phyloP scores from a whole-genome alignment of 352 stramenopile genomes.

The Phytophthora brassicae region DNA sequence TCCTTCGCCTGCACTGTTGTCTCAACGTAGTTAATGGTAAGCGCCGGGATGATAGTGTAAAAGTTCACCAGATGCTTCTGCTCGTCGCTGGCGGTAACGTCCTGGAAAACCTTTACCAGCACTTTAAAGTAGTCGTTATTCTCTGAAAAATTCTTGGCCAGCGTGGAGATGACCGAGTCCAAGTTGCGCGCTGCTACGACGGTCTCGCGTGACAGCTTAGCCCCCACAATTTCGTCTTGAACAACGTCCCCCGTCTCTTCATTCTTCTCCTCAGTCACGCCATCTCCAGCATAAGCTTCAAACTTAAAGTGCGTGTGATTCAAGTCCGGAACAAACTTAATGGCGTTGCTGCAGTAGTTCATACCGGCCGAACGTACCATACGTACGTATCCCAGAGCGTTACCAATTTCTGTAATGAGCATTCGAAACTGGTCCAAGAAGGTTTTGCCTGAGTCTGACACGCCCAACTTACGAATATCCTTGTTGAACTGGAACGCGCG shows the following conservation, averaged over 20 bases:
- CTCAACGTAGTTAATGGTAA: constrained; percentile 91
- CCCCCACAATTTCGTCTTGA: constrained; percentile 49
- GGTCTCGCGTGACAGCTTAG: constrained; percentile 78
- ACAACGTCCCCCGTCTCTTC: constrained; percentile 53
- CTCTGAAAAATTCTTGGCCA: constrained; percentile 90
- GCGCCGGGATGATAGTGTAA: constrained; percentile 85
- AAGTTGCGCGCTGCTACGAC: constrained; percentile 85
- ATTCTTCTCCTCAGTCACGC: constrained; percentile 57
- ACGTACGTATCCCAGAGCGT: constrained; percentile 92
- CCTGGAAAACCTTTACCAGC: constrained; percentile 87
- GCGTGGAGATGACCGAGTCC: constrained; percentile 83
- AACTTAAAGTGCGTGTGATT: constrained; percentile 88
- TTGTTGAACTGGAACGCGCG: constrained; percentile 93
- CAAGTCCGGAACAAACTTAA: constrained; percentile 92
- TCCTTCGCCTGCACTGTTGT: constrained; percentile 92
- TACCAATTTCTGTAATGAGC: constrained; percentile 92
- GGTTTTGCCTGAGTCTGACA: constrained; percentile 84
- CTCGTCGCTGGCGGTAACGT: constrained; percentile 84
- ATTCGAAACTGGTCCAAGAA: constrained; percentile 92
- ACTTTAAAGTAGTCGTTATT: constrained; percentile 95
- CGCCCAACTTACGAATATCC: constrained; percentile 85
- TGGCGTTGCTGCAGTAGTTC: constrained; percentile 92
- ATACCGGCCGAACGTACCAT: constrained; percentile 93
- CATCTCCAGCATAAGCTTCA: constrained; percentile 66
- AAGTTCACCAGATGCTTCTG: constrained; percentile 94